phyloP scores from a whole-genome alignment of 2,329 filamentous ascomycete genomes.

The Thelonectria olida region DNA sequence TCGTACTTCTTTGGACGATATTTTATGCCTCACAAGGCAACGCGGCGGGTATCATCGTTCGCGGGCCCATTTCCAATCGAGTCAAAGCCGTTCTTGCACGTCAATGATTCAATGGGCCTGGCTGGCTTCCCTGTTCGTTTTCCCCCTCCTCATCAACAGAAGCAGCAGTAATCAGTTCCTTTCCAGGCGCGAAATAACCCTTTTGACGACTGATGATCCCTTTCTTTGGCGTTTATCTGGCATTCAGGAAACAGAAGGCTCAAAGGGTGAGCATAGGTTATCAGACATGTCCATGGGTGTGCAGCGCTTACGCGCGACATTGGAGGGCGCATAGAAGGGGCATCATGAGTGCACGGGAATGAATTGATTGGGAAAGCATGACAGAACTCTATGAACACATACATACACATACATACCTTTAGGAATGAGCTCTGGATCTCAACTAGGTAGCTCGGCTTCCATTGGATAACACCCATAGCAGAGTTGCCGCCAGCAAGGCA shows the following conservation, averaged over 20 bases:
- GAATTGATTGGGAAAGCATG: neutral
- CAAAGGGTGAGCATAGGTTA: neutral
- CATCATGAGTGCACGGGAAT: neutral
- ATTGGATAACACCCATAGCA: no score
- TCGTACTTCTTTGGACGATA: no score
- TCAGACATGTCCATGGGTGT: neutral
- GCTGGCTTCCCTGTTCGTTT: neutral
- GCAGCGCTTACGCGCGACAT: neutral
- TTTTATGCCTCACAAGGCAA: no score
- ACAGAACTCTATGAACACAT: neutral
- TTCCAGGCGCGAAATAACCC: neutral
- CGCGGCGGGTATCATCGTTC: no score
- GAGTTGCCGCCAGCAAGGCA: no score
- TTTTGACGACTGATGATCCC: neutral
- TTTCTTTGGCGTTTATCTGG: neutral
- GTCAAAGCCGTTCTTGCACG: no score
- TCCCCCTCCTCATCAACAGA: neutral
- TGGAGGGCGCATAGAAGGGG: neutral
- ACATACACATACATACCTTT: no score
- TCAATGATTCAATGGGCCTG: no score
- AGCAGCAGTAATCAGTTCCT: neutral
- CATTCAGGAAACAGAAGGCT: neutral
- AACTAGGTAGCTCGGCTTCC: neutral
- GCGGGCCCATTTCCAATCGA: no score
- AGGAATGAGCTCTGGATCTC: neutral